Evolutionary conservation across 176 grass and related monocot genomes (phyloP).

Genomic region (Ensete ventricosum): DNA sequence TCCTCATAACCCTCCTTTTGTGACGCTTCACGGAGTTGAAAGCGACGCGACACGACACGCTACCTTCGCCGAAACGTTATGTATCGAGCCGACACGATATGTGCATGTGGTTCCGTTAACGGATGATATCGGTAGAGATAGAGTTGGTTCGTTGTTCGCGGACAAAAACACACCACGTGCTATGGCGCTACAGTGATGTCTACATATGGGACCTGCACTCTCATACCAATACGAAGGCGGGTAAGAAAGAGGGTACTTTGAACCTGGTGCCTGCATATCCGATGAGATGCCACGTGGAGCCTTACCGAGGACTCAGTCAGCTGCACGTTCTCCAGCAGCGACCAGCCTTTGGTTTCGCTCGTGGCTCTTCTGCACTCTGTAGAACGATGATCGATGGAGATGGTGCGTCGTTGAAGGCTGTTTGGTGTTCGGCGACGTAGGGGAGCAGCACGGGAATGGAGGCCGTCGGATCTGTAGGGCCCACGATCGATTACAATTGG

Average conservation of each 20-base stretch:
- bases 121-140: background rate
- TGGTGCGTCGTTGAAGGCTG: background rate
- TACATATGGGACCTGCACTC: background rate
- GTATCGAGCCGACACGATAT: background rate
- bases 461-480: slow-evolving; percentile 1
- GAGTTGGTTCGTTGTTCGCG: background rate
- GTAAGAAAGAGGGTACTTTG: background rate
- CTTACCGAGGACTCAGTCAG: background rate
- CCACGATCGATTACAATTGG: background rate
- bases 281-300: background rate
- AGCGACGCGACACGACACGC: background rate
- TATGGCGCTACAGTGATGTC: too few relatives aligned
- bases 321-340: background rate
- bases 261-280: too few relatives aligned
- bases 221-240: background rate
- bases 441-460: background rate
- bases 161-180: too few relatives aligned
- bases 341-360: background rate
- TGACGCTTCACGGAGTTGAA: background rate
- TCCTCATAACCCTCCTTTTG: background rate
- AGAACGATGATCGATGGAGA: background rate
- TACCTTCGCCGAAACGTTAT: background rate
- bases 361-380: background rate
- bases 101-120: background rate
- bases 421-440: background rate